phyloP scores from a whole-genome alignment of 371 early-diverging fungal genomes.

The Apophysomyces variabilis region DNA sequence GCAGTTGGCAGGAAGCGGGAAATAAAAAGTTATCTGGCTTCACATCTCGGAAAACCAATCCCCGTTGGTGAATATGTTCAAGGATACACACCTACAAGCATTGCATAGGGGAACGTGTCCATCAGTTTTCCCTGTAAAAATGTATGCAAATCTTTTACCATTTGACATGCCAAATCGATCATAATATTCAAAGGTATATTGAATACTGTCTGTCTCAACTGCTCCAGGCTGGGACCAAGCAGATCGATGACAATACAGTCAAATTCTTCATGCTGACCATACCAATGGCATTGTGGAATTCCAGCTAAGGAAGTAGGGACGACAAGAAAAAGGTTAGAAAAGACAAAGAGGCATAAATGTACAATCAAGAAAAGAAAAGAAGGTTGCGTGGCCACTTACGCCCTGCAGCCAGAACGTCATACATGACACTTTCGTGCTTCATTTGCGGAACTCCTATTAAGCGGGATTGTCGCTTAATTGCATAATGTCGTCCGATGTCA shows the following conservation, averaged over 20 bases:
- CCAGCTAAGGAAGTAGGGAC: conserved; percentile 53
- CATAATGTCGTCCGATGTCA: conserved; percentile 50
- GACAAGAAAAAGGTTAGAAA: not conserved
- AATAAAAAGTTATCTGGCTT: conserved; percentile 98
- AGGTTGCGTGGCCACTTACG: conserved; percentile 35
- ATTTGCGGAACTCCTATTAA: conserved; percentile 54
- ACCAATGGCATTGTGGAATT: conserved; percentile 87
- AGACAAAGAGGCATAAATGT: not conserved
- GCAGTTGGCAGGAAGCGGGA: conserved; percentile 35
- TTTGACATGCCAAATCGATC: conserved; percentile 59
- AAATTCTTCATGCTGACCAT: conserved; percentile 89
- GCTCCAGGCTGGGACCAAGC: conserved; percentile 94
- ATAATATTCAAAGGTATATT: conserved; percentile 54
- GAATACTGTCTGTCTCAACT: conserved; percentile 63
- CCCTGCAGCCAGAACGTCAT: conserved; percentile 55
- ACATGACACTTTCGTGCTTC: conserved; percentile 58
- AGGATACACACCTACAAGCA: conserved; percentile 84
- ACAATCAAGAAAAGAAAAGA: not conserved
- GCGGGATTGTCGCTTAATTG: conserved; percentile 59
- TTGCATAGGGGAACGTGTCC: not conserved
- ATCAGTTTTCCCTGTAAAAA: not conserved
- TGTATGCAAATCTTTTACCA: conserved; percentile 39
- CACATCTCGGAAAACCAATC: conserved; percentile 64
- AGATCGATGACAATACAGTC: conserved; percentile 95
- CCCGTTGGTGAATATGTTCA: conserved; percentile 83